Evolutionary conservation across 2,329 filamentous ascomycete genomes (phyloP), one percentile per base, ranked within the genome.

Genomic region (Pestalotiopsis sp.): DNA sequence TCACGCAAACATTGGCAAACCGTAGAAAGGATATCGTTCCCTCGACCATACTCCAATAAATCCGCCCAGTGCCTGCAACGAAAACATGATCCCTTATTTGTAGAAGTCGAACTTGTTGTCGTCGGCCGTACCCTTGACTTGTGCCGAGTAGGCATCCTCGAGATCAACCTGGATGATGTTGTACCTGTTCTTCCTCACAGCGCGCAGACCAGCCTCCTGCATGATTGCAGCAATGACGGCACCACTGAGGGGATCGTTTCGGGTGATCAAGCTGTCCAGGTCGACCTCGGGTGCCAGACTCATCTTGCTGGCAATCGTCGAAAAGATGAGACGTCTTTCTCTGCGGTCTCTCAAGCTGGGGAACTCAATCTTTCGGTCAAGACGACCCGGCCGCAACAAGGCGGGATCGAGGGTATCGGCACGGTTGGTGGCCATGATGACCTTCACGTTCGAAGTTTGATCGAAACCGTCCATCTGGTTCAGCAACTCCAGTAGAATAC

Each of bases 391-490:
- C 76, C 96, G 94, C 70, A 99, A 89, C 71, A 99, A 88, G 57
- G 96, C 96, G 17, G 96, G 96, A 80, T 99, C 96, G 73, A 99
- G 88, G 6, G 96, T 99, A 81, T 98, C 96, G 73, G 96, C 95
- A 80, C 96, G 92, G 86, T 99, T 99, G 74, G 96, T 99, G 74
- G 96, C 96, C 96, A 99, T 99, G 84, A 99, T 99, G 80, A 99
- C 96, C 86, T 99, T 99, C 83, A 99, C 96, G 82, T 99, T 99
- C 80, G 94, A 93, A 0, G 94, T 97, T 83, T 99, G 96, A 81
- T 99, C 96, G 85, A 99, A 99, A 73, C 96, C 96, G 80, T 99
- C 96, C 96, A 99, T 99, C 84, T 99, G 96, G 85, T 99, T 99
- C 72, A 99, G 91, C 74, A 99, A 86, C 82, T 99, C 96, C 70